Evolutionary conservation across 306 rosid genomes (phyloP).

Genomic region (Trifolium pratense): DNA sequence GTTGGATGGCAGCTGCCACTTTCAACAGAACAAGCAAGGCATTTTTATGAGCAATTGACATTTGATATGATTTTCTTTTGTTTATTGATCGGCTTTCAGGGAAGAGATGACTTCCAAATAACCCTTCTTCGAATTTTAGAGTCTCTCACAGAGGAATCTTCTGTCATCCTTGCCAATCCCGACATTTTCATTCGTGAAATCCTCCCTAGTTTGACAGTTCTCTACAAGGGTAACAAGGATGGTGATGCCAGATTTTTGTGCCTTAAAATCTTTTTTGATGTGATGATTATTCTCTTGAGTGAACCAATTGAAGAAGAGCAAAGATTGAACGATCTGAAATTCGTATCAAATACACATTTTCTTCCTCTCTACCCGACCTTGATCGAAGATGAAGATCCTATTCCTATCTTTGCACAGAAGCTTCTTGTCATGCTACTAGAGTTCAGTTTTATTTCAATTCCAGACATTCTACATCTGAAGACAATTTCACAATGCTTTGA

Average conservation of each 20-base stretch:
- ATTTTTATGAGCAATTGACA: neutral
- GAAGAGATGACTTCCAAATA: constrained; percentile 97
- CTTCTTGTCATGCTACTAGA: constrained; percentile 99
- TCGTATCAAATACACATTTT: constrained; percentile 69
- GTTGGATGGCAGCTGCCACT: neutral
- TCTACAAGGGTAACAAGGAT: constrained; percentile 92
- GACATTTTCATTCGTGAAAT: constrained; percentile 74
- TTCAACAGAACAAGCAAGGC: neutral
- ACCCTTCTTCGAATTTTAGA: constrained; percentile 88
- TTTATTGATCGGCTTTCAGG: constrained; percentile 61
- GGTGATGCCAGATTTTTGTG: constrained; percentile 98
- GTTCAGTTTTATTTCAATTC: constrained; percentile 67
- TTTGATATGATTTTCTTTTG: constrained; percentile 41
- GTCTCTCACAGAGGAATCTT: constrained; percentile 82
- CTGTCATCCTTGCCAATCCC: constrained; percentile 66
- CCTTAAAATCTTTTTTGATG: constrained; percentile 83
- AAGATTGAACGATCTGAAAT: constrained; percentile 69
- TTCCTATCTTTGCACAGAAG: constrained; percentile 92
- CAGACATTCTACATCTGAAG: constrained; percentile 85
- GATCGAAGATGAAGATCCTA: constrained; percentile 93
- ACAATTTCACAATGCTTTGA: constrained; percentile 94
- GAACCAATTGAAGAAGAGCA: constrained; percentile 76
- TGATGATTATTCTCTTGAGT: constrained; percentile 75
- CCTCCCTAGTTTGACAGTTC: constrained; percentile 90
- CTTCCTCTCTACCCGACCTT: constrained; percentile 94